Conservation (phyloP, 352 stramenopile species). For the Hyaloperonospora arabidopsidis region DNA sequence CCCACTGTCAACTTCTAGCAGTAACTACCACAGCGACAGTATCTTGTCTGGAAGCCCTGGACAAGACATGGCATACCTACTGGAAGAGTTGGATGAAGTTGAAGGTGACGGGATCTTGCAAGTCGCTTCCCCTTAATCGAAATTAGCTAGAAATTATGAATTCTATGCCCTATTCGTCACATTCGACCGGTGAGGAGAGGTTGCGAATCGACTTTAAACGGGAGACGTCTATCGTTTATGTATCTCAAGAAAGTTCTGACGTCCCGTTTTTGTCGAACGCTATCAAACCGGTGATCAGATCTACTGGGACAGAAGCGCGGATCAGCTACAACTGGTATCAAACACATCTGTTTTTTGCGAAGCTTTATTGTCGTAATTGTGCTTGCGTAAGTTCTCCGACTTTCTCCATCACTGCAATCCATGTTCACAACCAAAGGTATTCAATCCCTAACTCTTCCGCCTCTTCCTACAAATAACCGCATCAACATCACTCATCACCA, state of each 20-base stretch:
- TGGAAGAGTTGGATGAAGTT: slow-evolving; percentile 16
- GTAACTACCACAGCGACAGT: neutral
- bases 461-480: too few relatives aligned
- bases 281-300: too few relatives aligned
- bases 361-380: too few relatives aligned
- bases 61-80: slow-evolving; percentile 15
- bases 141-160: slow-evolving; percentile 7
- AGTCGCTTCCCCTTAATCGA: slow-evolving; percentile 1
- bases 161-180: slow-evolving; percentile 29
- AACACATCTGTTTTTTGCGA: too few relatives aligned
- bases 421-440: too few relatives aligned
- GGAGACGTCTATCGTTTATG: too few relatives aligned
- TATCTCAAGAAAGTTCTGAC: slow-evolving; percentile 35
- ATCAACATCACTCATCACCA: too few relatives aligned
- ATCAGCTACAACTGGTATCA: too few relatives aligned
- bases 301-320: too few relatives aligned
- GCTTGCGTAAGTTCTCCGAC: slow-evolving; percentile 40
- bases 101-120: slow-evolving; percentile 9
- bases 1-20: slow-evolving; percentile 3
- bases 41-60: slow-evolving; percentile 7
- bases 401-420: slow-evolving; percentile 62
- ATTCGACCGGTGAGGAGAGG: slow-evolving; percentile 26
- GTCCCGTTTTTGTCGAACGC: too few relatives aligned
- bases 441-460: too few relatives aligned
- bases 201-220: neutral